Percentiles rank a stretch among this genome's conserved stretches.
phyloP scores from a whole-genome alignment of 2,329 filamentous ascomycete genomes.

The Biscogniauxia sp. region DNA sequence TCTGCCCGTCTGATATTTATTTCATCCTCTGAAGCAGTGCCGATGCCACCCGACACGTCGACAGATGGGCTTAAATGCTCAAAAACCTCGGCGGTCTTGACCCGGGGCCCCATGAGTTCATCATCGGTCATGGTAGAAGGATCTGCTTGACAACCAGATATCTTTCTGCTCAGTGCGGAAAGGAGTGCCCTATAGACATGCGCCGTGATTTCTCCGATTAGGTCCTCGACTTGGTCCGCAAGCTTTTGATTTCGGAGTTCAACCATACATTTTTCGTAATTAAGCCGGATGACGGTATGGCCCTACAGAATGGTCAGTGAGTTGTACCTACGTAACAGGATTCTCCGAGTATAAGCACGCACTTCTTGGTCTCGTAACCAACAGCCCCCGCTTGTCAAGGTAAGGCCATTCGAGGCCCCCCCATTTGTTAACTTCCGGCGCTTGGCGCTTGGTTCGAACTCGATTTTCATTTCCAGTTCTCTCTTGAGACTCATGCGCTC shows the following conservation, averaged over 20 bases:
- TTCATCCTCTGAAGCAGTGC: constrained; percentile 44
- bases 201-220: constrained; percentile 70
- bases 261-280: constrained; percentile 81
- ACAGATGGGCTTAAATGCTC: constrained; percentile 51
- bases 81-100: constrained; percentile 57
- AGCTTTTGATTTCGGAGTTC: constrained; percentile 78
- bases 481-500: constrained; percentile 26
- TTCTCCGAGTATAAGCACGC: constrained; percentile 28
- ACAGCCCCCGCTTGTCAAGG: constrained; percentile 42
- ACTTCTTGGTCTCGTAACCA: constrained; percentile 46
- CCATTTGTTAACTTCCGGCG: constrained; percentile 55
- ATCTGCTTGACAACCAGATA: constrained; percentile 64
- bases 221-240: constrained; percentile 66
- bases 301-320: constrained; percentile 48
- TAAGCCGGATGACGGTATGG: constrained; percentile 72
- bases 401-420: constrained; percentile 35
- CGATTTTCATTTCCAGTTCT: constrained; percentile 23
- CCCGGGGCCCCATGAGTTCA: constrained; percentile 35
- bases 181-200: constrained; percentile 76
- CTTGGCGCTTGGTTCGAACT: constrained; percentile 39
- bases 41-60: constrained; percentile 56
- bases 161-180: constrained; percentile 65
- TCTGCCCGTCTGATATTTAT: constrained; percentile 46
- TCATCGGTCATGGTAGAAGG: constrained; percentile 46
- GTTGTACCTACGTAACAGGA: not conserved